These are phyloP conservation scores for Backusella liffmaniae DNA, from an alignment of 192 early-diverging fungal species.

Conservation along the genomic window DNA sequence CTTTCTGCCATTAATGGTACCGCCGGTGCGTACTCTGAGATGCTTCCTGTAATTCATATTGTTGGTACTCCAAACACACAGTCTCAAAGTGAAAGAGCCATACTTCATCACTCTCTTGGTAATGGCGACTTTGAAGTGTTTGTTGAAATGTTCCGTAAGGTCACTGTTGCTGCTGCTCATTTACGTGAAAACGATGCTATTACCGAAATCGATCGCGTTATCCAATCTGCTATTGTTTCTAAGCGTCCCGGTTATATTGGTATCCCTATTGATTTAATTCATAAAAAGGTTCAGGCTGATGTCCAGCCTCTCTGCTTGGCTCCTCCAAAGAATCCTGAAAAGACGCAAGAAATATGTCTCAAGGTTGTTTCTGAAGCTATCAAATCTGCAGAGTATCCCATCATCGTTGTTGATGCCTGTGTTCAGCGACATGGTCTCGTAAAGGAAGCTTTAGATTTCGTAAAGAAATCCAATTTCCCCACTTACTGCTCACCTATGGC, in stretches of 20 bases:
- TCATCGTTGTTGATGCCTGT: conserved; percentile 47
- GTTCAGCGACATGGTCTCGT: conserved; percentile 30
- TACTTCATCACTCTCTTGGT: conserved; percentile 50
- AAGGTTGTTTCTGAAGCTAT: conserved; percentile 32
- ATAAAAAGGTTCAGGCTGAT: conserved; percentile 15
- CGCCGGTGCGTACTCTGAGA: conserved; percentile 46
- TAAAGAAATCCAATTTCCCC: conserved; percentile 40
- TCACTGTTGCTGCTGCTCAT: conserved; percentile 41
- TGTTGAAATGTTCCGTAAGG: conserved; percentile 33
- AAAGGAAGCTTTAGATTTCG: conserved; percentile 31
- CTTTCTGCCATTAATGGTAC: conserved; percentile 42
- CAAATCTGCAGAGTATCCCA: conserved; percentile 34
- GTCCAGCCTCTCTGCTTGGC: conserved; percentile 21
- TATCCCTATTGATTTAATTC: conserved; percentile 41
- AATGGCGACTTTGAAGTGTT: conserved; percentile 50
- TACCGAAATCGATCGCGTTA: conserved; percentile 41
- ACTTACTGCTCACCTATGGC: conserved; percentile 45
- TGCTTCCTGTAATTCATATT: conserved; percentile 51
- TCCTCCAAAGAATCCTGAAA: conserved; percentile 22
- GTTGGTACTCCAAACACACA: conserved; percentile 49
- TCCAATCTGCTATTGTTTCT: background rate
- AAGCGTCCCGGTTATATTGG: conserved; percentile 38
- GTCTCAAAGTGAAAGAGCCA: conserved; percentile 39
- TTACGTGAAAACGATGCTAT: conserved; percentile 34
- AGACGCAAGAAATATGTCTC: conserved; percentile 23